Conservation (phyloP, 768 basidiomycete genomes). For the Hortiboletus campestris region DNA sequence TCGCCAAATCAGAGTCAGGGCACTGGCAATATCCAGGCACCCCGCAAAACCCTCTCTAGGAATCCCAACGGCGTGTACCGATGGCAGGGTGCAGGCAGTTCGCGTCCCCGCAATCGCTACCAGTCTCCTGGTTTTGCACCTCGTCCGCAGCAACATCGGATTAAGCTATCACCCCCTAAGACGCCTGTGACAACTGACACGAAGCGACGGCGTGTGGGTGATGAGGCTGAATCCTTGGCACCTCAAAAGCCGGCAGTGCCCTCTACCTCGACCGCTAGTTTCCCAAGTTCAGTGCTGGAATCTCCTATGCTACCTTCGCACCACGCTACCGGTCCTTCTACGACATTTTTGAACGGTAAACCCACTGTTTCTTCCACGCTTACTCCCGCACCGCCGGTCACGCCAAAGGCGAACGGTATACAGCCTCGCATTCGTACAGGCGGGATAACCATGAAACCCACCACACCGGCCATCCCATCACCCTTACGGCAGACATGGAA, state of each 20-base stretch:
- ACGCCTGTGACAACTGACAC: conserved; percentile 42
- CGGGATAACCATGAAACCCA: conserved; percentile 45
- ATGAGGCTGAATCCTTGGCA: conserved; percentile 38
- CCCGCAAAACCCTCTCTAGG: conserved; percentile 54
- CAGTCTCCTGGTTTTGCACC: conserved; percentile 72
- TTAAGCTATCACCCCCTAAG: conserved; percentile 42
- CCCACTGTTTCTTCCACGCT: conserved; percentile 23
- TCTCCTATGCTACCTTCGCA: conserved; percentile 35
- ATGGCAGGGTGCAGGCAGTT: conserved; percentile 77
- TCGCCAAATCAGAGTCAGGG: conserved; percentile 23
- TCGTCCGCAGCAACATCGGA: conserved; percentile 44
- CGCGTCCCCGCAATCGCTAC: conserved; percentile 66
- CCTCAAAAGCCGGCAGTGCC: conserved; percentile 33
- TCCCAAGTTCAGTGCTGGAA: conserved; percentile 27
- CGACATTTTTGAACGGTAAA: conserved; percentile 28
- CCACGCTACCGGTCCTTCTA: conserved; percentile 25
- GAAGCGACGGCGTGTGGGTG: conserved; percentile 62
- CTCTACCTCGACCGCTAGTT: conserved; percentile 24
- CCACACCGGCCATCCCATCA: conserved; percentile 65
- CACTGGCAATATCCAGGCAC: conserved; percentile 26
- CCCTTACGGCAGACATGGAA: conserved; percentile 76
- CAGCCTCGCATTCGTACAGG: conserved; percentile 41
- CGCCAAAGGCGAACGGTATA: conserved; percentile 27
- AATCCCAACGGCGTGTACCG: conserved; percentile 76
- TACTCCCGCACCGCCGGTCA: conserved; percentile 19